Base-by-base conservation (phyloP, 257 asterid genomes). In the Solanum paucissectum region DNA sequence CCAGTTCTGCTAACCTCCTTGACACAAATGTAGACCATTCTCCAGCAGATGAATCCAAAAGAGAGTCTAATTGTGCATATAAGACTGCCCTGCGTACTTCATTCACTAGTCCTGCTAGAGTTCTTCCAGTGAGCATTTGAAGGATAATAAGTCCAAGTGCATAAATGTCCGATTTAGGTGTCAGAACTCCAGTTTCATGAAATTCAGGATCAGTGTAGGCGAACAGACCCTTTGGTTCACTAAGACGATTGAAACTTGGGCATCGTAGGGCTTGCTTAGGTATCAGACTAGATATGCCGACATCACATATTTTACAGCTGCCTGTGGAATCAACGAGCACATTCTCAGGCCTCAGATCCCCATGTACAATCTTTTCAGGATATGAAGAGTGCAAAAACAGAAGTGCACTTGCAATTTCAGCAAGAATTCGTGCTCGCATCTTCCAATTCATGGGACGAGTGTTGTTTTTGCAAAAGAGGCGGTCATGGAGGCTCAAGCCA, bases 121-220 rank as follows among this genome's bases (percentile, higher is more conserved):
- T 87, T 90, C 82, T 93, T 72, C 98, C 98, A 2, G 98, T 94
- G 83, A 96, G 92, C 71, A 94, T 79, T 89, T 92, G 97, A 88
- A 96, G 96, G 90, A 92, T 90, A 89, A 96, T 92, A 12, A 94
- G 62, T 66, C 99, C 98, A 79, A 96, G 91, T 2, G 98, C 92
- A 87, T 93, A 95, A 23, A 96, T 88, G 76, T 95, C 99, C 34
- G 98, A 95, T 88, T 93, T 93, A 5, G 92, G 88, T 55, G 95
- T 92, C 33, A 92, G 44, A 29, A 77, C 32, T 37, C 98, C 98
- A 12, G 94, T 93, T 89, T 92, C 91, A 72, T 89, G 88, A 76
- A 89, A 94, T 76, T 96, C 99, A 3, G 98, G 98, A 91, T 95
- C 98, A 4, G 93, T 91, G 60, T 95, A 93, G 29, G 94, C 88